Base-by-base conservation (phyloP, 2,329 filamentous ascomycete species). In the Neopestalotiopsis sp. region DNA sequence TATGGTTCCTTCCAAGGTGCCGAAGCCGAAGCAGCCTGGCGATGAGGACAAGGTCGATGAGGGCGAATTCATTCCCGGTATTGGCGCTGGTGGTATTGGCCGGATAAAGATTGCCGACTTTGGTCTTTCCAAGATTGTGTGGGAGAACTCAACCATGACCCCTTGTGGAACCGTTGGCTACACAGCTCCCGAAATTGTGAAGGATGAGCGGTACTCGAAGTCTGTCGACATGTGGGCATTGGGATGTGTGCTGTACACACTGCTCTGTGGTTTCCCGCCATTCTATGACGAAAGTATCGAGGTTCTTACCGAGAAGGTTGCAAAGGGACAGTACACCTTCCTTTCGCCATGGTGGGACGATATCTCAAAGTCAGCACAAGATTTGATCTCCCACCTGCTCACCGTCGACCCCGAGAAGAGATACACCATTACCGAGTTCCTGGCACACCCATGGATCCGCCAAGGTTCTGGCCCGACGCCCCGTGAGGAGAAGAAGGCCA, bases 201-300 rank as follows among this genome's bases (percentile, higher is more conserved):
- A 98, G 83, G 96, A 99, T 81, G 96, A 99, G 82, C 90, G 95
- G 28, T 99, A 99, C 81, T 98, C 95, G 49, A 99, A 98, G 85
- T 97, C 94, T 65, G 96, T 99, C 60, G 96, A 99, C 78, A 99
- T 99, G 96, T 99, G 96, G 96, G 96, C 96, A 3, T 83, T 99
- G 40, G 96, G 96, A 14, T 99, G 96, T 79, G 96, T 99, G 12
- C 86, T 99, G 4, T 99, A 99, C 84, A 99, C 96, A 0, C 85
- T 99, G 1, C 91, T 99, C 17, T 99, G 96, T 75, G 96, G 96
- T 14, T 99, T 99, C 84, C 96, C 96, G 10, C 96, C 96, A 2
- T 99, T 99, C 82, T 97, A 99, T 80, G 96, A 99, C 75, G 96
- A 99, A 83, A 97, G 94, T 77, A 98, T 99, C 74, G 94, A 97